Evolutionary conservation across 2,329 filamentous ascomycete species (phyloP), one percentile per base, ranked within the genome.

Genomic region (Davidsoniella neocaledoniae): DNA sequence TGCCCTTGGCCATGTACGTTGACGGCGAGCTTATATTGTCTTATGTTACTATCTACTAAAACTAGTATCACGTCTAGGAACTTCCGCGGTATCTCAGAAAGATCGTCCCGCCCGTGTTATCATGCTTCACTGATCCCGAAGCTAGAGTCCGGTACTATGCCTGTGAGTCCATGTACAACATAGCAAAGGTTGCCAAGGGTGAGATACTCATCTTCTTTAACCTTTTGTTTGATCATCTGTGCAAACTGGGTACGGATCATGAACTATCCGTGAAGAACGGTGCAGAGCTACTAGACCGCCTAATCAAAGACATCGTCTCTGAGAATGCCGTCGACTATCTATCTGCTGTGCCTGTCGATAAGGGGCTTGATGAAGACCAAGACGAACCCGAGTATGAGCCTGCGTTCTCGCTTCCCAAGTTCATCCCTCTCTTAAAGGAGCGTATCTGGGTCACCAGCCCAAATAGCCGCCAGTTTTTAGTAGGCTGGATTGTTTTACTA

Each of bases 111-210:
- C 93, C 93, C 2, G 91, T 98, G 4, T 74, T 98, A 43, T 91
- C 91, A 48, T 98, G 93, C 70, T 98, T 98, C 66, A 86, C 85
- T 52, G 93, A 98, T 58, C 91, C 96, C 69, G 91, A 98, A 81
- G 88, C 91, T 25, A 78, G 91, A 52, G 91, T 96, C 29, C 78
- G 91, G 56, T 98, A 98, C 65, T 98, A 98, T 67, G 91, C 91
- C 21, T 98, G 91, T 67, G 91, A 98, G 69, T 93, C 88, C 64
- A 98, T 98, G 91, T 98, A 98, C 68, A 98, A 98, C 66, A 98
- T 98, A 61, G 88, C 91, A 61, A 98, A 98, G 68, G 91, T 98
- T 44, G 91, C 90, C 54, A 98, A 98, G 66, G 91, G 93, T 37
- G 91, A 98, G 66, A 91, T 98, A 17, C 67, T 98, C 56, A 77